phyloP scores from a whole-genome alignment of 1,284 basidiomycete species.

The Rhodotorula sp. region DNA sequence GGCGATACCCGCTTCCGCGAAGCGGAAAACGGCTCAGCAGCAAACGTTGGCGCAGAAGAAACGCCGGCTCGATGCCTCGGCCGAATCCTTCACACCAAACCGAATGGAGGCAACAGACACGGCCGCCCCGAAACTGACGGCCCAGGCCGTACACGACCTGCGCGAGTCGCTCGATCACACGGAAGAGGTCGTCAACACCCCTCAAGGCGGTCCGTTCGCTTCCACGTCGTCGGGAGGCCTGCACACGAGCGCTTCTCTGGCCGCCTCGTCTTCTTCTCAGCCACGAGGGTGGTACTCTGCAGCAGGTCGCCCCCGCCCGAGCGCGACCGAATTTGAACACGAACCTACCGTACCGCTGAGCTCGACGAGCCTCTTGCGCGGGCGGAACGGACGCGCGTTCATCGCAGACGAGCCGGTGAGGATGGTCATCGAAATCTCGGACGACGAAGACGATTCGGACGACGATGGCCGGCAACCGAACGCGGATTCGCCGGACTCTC shows the following conservation, averaged over 20 bases:
- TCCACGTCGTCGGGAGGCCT: neutral
- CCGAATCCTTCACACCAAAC: neutral
- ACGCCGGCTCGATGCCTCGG: neutral
- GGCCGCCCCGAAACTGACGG: neutral
- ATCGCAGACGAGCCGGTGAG: neutral
- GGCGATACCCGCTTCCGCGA: neutral
- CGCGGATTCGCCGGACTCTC: too few species aligned
- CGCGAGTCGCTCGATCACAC: conserved; percentile 23
- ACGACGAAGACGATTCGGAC: conserved; percentile 16
- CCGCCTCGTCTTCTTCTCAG: neutral
- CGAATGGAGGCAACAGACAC: neutral
- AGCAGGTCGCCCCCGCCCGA: conserved; percentile 4
- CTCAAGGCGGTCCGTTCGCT: conserved; percentile 13
- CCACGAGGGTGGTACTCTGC: neutral
- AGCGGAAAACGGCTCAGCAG: neutral
- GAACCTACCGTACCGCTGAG: neutral
- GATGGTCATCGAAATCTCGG: conserved; percentile 32
- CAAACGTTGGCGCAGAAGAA: neutral
- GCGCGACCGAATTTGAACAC: conserved; percentile 26
- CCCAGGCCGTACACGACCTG: neutral
- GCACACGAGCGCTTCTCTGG: neutral
- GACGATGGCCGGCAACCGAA: neutral
- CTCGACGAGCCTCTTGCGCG: neutral
- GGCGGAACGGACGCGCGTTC: neutral
- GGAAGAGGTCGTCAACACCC: conserved; percentile 10